A percentile compares a stretch with the other conserved stretches of the same genome.
Evolutionary conservation across 1,139 yeast species (phyloP).

Genomic region (Debaryomyces coudertii): DNA sequence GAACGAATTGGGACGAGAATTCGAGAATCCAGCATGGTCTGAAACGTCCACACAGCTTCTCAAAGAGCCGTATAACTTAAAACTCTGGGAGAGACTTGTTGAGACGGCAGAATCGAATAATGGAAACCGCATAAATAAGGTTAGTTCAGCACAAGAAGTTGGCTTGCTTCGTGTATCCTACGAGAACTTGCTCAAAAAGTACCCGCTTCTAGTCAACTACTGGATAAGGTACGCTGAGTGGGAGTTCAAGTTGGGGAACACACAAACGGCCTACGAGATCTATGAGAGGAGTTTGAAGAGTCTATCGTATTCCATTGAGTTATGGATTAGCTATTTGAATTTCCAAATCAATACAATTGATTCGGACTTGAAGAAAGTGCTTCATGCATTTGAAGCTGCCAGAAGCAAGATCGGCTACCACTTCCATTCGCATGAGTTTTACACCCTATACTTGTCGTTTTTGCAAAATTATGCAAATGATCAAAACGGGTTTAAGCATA

Average conservation of each 20-base stretch:
- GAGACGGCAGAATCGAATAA: slow-evolving; percentile 29
- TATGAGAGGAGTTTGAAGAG: slow-evolving; percentile 57
- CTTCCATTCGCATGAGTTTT: slow-evolving; percentile 73
- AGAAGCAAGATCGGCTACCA: slow-evolving; percentile 68
- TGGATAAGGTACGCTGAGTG: slow-evolving; percentile 77
- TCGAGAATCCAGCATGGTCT: slow-evolving; percentile 23
- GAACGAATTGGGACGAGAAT: neutral
- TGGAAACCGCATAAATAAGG: slow-evolving; percentile 42
- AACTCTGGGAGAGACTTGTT: slow-evolving; percentile 54
- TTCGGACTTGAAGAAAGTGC: slow-evolving; percentile 33
- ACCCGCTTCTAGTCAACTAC: slow-evolving; percentile 74
- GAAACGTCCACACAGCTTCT: slow-evolving; percentile 33
- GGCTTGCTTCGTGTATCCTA: slow-evolving; percentile 54
- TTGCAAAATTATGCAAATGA: slow-evolving; percentile 40
- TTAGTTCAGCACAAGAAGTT: slow-evolving; percentile 43
- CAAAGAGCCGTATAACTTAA: slow-evolving; percentile 48
- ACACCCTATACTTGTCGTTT: slow-evolving; percentile 69
- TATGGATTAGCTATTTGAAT: slow-evolving; percentile 74
- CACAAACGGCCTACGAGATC: slow-evolving; percentile 50
- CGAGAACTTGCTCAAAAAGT: slow-evolving; percentile 58
- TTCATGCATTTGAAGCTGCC: slow-evolving; percentile 62
- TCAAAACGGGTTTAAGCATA: slow-evolving; percentile 33
- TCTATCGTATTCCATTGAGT: slow-evolving; percentile 58
- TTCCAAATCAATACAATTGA: slow-evolving; percentile 52
- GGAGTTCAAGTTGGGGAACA: slow-evolving; percentile 63